These are phyloP conservation scores for Pichia kluyveri DNA, from an alignment of 805 yeast species.

Conservation along the genomic window DNA sequence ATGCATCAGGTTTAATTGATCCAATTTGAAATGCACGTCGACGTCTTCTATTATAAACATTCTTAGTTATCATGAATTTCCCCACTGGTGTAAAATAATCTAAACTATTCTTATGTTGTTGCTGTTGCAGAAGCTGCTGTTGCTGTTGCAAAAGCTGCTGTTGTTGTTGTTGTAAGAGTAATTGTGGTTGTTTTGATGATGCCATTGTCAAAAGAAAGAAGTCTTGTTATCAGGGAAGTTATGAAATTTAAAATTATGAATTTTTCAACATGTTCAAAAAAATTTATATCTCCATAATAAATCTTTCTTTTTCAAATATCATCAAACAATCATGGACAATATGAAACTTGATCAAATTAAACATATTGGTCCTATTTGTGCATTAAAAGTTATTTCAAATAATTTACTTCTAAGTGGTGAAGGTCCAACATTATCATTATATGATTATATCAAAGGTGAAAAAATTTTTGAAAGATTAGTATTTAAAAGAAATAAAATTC, in stretches of 20 bases:
- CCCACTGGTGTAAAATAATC: conserved; percentile 75
- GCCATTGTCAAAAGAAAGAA: not conserved
- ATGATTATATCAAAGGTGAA: conserved; percentile 30
- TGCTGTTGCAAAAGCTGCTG: not conserved
- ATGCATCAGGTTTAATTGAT: conserved; percentile 56
- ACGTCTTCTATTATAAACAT: conserved; percentile 31
- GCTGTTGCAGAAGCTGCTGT: not conserved
- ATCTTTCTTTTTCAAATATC: too few relatives aligned
- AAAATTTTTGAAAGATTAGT: conserved; percentile 34
- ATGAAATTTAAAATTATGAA: too few relatives aligned
- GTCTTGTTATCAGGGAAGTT: too few relatives aligned
- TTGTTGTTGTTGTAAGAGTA: not conserved
- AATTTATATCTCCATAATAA: too few relatives aligned
- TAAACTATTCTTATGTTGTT: conserved; percentile 51
- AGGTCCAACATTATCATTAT: conserved; percentile 59
- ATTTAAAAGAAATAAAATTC: conserved; percentile 71
- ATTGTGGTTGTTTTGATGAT: not conserved
- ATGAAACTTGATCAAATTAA: conserved; percentile 1
- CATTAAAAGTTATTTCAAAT: conserved; percentile 36
- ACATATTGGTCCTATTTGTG: conserved; percentile 66
- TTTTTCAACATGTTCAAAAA: too few relatives aligned
- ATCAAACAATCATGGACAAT: too few relatives aligned
- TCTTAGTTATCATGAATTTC: conserved; percentile 45
- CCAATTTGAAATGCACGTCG: conserved; percentile 32
- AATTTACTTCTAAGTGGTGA: conserved; percentile 48